Evolutionary conservation across 2,329 filamentous ascomycete genomes (phyloP).

Genomic region (Ceratocystis lukuohia): DNA sequence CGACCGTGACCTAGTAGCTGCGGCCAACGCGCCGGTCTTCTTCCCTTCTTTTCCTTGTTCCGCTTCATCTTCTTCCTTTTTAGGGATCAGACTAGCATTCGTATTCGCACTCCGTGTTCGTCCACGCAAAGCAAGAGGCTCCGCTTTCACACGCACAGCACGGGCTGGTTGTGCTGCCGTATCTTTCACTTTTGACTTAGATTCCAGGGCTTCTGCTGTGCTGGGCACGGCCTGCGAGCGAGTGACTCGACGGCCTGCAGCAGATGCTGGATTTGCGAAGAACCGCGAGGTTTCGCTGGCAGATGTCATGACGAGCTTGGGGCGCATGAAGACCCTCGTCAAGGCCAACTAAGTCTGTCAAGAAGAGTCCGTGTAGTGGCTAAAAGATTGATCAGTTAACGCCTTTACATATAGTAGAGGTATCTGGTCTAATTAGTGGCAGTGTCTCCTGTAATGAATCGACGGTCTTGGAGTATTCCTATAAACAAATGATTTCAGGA

Average conservation of each 20-base stretch:
- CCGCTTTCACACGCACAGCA: not conserved
- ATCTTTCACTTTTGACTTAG: not conserved
- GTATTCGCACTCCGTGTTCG: not conserved
- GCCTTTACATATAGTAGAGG: too few relatives aligned
- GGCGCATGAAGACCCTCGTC: not conserved
- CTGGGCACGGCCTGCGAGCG: conserved; percentile 20
- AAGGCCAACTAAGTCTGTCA: too few relatives aligned
- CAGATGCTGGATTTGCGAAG: conserved; percentile 11
- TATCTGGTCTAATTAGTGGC: too few relatives aligned
- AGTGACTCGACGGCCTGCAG: conserved; percentile 19
- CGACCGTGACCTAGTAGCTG: not conserved
- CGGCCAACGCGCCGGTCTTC: too few relatives aligned
- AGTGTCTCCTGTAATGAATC: too few relatives aligned
- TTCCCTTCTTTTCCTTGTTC: not conserved
- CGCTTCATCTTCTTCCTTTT: not conserved
- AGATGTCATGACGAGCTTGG: conserved; percentile 7
- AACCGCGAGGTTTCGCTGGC: conserved; percentile 17
- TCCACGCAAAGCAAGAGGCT: not conserved
- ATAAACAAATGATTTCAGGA: too few relatives aligned
- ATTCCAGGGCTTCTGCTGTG: not conserved
- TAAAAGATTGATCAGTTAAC: too few relatives aligned
- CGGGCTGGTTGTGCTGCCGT: not conserved
- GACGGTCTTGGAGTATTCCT: too few relatives aligned
- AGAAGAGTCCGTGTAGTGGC: too few relatives aligned
- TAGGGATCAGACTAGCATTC: not conserved